phyloP scores from a whole-genome alignment of 208 protist species.

The Leishmania tropica region DNA sequence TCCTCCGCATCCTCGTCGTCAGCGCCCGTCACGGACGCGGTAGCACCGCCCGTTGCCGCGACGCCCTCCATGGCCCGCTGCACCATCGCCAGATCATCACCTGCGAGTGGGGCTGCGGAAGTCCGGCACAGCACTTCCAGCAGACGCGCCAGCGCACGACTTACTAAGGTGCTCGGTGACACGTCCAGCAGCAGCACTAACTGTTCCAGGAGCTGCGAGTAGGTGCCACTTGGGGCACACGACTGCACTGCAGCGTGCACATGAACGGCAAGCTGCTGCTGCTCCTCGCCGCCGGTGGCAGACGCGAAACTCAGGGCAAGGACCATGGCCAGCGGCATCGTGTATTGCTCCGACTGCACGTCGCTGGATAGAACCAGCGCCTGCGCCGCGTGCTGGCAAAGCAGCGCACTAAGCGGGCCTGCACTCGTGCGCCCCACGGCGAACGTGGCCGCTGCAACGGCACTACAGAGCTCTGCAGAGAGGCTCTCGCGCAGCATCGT shows the following conservation, averaged over 20 bases:
- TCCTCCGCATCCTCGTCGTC: constrained; percentile 29
- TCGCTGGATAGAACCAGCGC: constrained; percentile 28
- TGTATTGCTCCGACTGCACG: constrained; percentile 45
- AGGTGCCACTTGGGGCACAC: background rate
- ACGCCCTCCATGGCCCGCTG: constrained; percentile 29
- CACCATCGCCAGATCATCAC: constrained; percentile 51
- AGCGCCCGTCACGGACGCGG: background rate
- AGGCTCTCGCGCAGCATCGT: constrained; percentile 32
- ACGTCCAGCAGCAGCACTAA: constrained; percentile 79
- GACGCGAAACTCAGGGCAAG: constrained; percentile 18
- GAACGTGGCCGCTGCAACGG: constrained; percentile 34
- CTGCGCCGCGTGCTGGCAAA: constrained; percentile 20
- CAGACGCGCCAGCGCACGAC: constrained; percentile 25
- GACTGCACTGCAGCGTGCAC: constrained; percentile 2
- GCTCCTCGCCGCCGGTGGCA: background rate
- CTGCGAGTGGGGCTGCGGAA: constrained; percentile 1
- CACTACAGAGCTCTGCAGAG: constrained; percentile 31
- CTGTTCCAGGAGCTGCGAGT: constrained; percentile 44
- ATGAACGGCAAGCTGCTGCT: constrained; percentile 7
- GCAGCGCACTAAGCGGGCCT: constrained; percentile 19
- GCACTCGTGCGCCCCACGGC: constrained; percentile 32
- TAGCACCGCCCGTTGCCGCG: background rate
- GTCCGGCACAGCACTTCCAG: constrained; percentile 12
- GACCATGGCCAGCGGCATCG: constrained; percentile 16
- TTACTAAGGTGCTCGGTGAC: constrained; percentile 42